A percentile compares a stretch with the other conserved stretches of the same genome.
These are phyloP conservation scores for Helianthus tuberosus DNA, from an alignment of 129 eudicot species.

Conservation along the genomic window DNA sequence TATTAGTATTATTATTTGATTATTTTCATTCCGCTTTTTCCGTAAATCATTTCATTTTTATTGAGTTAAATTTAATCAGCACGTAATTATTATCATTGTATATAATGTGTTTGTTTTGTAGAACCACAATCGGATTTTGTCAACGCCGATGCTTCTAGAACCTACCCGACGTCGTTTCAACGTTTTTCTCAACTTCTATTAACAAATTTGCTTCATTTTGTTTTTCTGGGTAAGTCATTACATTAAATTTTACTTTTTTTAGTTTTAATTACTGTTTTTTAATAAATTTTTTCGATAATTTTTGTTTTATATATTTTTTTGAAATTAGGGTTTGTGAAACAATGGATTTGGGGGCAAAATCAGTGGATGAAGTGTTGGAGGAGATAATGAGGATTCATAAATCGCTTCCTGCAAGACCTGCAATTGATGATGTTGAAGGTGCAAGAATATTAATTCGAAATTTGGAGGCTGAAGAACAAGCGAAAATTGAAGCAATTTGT, in stretches of 20 bases:
- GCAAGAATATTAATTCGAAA: conserved; percentile 60
- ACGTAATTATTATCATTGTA: neutral
- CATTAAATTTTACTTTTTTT: neutral
- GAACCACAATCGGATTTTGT: conserved; percentile 23
- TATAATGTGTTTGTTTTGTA: conserved; percentile 30
- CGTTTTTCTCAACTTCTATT: neutral
- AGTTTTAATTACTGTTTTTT: neutral
- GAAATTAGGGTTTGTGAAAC: conserved; percentile 14
- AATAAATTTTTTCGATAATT: neutral
- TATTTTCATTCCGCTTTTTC: neutral
- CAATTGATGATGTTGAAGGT: conserved; percentile 82
- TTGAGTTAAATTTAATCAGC: neutral
- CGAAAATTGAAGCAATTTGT: conserved; percentile 52
- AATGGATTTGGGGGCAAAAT: conserved; percentile 58
- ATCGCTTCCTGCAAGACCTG: conserved; percentile 77
- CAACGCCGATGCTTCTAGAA: conserved; percentile 37
- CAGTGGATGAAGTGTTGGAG: conserved; percentile 68
- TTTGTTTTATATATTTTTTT: neutral
- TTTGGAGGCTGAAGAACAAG: conserved; percentile 65
- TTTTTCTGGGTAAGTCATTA: conserved; percentile 8
- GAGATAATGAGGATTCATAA: conserved; percentile 76
- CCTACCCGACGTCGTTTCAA: conserved; percentile 20
- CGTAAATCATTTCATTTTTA: neutral
- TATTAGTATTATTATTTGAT: no score
- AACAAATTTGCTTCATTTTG: conserved; percentile 17